Evolutionary conservation across 176 grass and related monocot species (phyloP), one percentile per base, ranked within the genome.

Genomic region (Oryza punctata): DNA sequence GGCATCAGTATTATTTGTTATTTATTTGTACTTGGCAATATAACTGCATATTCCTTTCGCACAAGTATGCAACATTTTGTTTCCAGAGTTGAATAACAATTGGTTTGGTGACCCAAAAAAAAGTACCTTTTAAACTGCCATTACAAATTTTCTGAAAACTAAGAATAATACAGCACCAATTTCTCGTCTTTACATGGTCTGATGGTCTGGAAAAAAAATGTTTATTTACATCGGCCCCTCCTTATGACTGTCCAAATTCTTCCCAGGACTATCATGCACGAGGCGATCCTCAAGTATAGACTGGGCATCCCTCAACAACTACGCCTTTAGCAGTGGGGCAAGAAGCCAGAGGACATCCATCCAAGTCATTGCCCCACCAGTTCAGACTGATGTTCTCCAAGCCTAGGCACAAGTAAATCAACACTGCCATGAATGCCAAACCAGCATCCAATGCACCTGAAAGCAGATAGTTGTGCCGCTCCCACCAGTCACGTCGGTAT

Each of bases 321-420:
- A 98, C 63, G 72, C 93, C 93, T 67, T 93, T 91, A 1, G 89
- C 93, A 25, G 93, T 93, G 14, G 96, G 96, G 88, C 93, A 98
- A 69, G 87, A 88, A 41, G 93, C 91, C 14, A 98, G 75, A 25
- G 96, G 82, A 23, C 96, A 98, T 59, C 96, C 96, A 63, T 98
- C 96, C 54, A 95, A 91, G 27, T 93, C 85, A 82, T 98, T 98
- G 10, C 91, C 96, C 91, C 88, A 93, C 96, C 96, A 98, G 61
- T 91, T 90, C 26, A 95, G 67, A 73, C 82, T 85, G 32, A 90
- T 83, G 38, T 91, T 79, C 73, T 98, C 93, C 85, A 98, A 68
- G 25, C 85, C 96, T 18, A 98, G 41, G 77, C 89, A 95, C 35
- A 98, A 80, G 83, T 98, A 98, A 41, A 98, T 84, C 35, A 98